A percentile compares a stretch with the other conserved stretches of the same genome.
These are phyloP conservation scores for Vitis amurensis DNA, from an alignment of 164 flowering plant genomes.

Conservation along the genomic window DNA sequence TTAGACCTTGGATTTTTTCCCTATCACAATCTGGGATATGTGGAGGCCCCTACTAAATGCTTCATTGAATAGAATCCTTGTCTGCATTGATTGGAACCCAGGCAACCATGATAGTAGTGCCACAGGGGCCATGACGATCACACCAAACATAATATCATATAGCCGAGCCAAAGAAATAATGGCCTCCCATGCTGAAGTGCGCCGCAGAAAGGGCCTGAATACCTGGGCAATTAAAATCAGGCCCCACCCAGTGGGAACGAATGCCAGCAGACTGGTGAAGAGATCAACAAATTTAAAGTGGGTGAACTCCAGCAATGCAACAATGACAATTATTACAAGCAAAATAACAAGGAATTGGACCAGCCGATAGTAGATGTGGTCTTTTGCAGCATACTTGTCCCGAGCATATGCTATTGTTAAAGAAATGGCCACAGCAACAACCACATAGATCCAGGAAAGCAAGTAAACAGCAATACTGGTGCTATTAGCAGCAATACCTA, in stretches of 20 bases:
- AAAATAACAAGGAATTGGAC: conserved; percentile 53
- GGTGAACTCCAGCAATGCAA: conserved; percentile 46
- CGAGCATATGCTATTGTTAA: conserved; percentile 40
- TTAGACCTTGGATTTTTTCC: conserved; percentile 34
- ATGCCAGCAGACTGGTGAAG: conserved; percentile 52
- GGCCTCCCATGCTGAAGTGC: conserved; percentile 32
- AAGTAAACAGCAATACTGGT: conserved; percentile 58
- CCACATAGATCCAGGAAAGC: conserved; percentile 59
- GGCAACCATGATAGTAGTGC: conserved; percentile 64
- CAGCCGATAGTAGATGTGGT: conserved; percentile 58
- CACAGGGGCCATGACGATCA: conserved; percentile 60
- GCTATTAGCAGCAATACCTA: conserved; percentile 42
- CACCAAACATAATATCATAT: conserved; percentile 55
- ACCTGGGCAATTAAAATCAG: conserved; percentile 53
- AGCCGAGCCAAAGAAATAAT: conserved; percentile 52
- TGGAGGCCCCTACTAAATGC: conserved; percentile 63
- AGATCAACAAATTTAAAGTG: conserved; percentile 38
- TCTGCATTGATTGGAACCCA: conserved; percentile 67
- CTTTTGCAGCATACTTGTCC: conserved; percentile 49
- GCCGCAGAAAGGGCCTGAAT: conserved; percentile 39
- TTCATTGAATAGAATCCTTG: conserved; percentile 62
- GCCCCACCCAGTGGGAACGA: conserved; percentile 69
- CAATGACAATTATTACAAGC: conserved; percentile 30
- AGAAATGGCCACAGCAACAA: conserved; percentile 36
- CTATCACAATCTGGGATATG: conserved; percentile 53